These are phyloP conservation scores for Termitomyces titanicus DNA, from an alignment of 768 basidiomycete genomes.

Conservation along the genomic window DNA sequence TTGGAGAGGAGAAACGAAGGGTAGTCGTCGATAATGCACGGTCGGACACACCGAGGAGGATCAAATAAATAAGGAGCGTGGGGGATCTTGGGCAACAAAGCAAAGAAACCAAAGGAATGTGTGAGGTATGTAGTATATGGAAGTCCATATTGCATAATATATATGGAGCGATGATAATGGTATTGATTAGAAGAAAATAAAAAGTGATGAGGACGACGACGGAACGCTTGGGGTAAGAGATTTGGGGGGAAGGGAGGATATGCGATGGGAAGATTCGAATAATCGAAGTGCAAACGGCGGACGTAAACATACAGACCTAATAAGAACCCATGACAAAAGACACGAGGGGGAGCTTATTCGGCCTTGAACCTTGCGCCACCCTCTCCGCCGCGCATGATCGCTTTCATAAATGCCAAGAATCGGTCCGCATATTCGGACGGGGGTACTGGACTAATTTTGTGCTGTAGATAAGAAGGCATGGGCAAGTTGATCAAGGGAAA, in stretches of 20 bases:
- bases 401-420: conserved; percentile 85
- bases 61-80: conserved; percentile 10
- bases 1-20: background rate
- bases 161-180: background rate
- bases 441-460: conserved; percentile 92
- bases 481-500: conserved; percentile 2
- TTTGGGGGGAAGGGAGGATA: too few relatives aligned
- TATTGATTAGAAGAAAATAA: background rate
- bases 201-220: background rate
- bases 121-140: background rate
- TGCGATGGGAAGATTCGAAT: background rate
- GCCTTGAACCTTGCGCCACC: conserved; percentile 47
- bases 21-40: background rate
- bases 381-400: conserved; percentile 79
- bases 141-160: background rate
- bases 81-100: conserved; percentile 1
- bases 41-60: background rate
- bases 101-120: conserved; percentile 11
- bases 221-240: background rate
- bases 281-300: background rate
- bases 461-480: conserved; percentile 39
- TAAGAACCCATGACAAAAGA: background rate
- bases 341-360: conserved; percentile 19
- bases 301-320: background rate
- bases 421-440: conserved; percentile 85